phyloP scores from a whole-genome alignment of 2,329 filamentous ascomycete species.

The Fusarium sp. region DNA sequence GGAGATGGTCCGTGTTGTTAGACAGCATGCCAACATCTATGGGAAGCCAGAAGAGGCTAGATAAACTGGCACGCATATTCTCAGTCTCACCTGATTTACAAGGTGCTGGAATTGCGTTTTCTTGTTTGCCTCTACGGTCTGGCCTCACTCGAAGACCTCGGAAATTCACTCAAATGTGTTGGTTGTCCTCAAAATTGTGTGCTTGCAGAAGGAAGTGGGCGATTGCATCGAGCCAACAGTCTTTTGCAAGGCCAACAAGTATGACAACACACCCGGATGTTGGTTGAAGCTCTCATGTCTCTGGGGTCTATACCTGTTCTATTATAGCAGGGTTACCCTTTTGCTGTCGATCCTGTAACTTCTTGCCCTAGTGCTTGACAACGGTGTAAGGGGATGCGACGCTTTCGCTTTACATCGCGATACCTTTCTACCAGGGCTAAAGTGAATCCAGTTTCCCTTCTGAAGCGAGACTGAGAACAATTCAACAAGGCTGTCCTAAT shows the following conservation, averaged over 20 bases:
- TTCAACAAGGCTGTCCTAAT: neutral
- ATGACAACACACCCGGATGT: constrained; percentile 21
- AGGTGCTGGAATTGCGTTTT: neutral
- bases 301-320: neutral
- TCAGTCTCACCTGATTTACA: constrained; percentile 40
- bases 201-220: constrained; percentile 6
- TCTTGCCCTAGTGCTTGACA: neutral
- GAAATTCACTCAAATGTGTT: constrained; percentile 18
- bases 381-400: neutral
- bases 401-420: neutral
- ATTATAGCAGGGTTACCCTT: constrained; percentile 1
- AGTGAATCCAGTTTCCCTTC: neutral
- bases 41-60: neutral
- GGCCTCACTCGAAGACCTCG: neutral
- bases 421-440: neutral
- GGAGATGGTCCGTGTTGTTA: neutral
- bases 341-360: neutral
- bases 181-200: neutral
- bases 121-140: neutral
- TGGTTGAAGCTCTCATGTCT: neutral
- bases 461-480: neutral
- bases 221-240: constrained; percentile 24
- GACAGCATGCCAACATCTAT: constrained; percentile 13
- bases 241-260: neutral
- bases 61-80: constrained; percentile 32